Conservation (phyloP, 2,329 filamentous ascomycete genomes). For the Pseudonectria buxi region DNA sequence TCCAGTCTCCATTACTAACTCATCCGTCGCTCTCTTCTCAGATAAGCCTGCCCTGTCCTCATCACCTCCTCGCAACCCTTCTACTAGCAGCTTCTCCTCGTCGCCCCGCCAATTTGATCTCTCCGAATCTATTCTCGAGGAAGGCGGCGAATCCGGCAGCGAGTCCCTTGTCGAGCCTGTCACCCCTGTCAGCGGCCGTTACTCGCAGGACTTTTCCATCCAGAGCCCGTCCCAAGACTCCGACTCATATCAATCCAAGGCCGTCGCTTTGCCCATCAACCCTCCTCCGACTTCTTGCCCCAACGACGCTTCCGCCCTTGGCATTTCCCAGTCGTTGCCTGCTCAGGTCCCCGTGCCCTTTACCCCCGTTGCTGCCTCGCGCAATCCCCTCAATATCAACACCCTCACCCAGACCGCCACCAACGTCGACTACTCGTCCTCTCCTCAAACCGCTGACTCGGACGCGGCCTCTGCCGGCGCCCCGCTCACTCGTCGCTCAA, state of each 20-base stretch:
- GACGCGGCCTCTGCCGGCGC: constrained; percentile 15
- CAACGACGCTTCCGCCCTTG: neutral
- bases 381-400: constrained; percentile 1
- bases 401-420: constrained; percentile 10
- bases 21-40: constrained; percentile 8
- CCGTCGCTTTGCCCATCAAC: constrained; percentile 12
- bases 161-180: constrained; percentile 54
- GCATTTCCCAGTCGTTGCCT: no score
- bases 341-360: no score
- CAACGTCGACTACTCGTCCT: constrained; percentile 10
- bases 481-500: constrained; percentile 34
- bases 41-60: constrained; percentile 19
- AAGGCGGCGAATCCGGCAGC: constrained; percentile 55
- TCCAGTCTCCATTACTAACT: no score
- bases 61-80: constrained; percentile 13
- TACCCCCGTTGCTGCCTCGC: constrained; percentile 10
- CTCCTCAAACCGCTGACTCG: constrained; percentile 17
- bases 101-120: constrained; percentile 45
- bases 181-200: constrained; percentile 51
- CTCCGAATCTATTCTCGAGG: constrained; percentile 44
- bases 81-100: constrained; percentile 27
- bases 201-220: constrained; percentile 48
- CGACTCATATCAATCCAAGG: constrained; percentile 3
- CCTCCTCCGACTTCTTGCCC: constrained; percentile 12
- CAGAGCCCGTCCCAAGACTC: constrained; percentile 26